These are phyloP conservation scores for Kwoniella shivajii DNA, from an alignment of 1,284 basidiomycete species.

Conservation along the genomic window DNA sequence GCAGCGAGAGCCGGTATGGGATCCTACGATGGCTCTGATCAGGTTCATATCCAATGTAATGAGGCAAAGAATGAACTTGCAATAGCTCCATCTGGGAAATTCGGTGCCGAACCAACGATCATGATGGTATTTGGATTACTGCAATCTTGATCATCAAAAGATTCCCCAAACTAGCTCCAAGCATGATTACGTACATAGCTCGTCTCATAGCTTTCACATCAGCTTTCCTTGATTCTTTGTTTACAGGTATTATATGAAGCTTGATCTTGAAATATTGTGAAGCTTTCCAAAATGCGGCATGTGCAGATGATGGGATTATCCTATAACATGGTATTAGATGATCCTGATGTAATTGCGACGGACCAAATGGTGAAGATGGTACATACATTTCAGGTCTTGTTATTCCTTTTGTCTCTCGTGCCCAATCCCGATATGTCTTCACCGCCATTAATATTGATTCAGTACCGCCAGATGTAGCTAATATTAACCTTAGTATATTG, in stretches of 20 bases:
- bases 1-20: constrained; percentile 78
- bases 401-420: constrained; percentile 77
- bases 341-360: background rate
- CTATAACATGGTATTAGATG: constrained; percentile 56
- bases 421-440: constrained; percentile 95
- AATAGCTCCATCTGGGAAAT: constrained; percentile 87
- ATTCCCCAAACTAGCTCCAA: constrained; percentile 41
- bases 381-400: constrained; percentile 87
- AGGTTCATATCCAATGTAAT: too few relatives aligned
- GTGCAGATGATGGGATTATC: constrained; percentile 80
- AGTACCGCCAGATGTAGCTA: constrained; percentile 87
- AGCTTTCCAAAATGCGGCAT: constrained; percentile 95
- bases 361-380: constrained; percentile 3
- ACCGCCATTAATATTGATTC: constrained; percentile 86
- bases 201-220: constrained; percentile 74
- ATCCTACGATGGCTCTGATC: too few relatives aligned
- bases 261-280: constrained; percentile 90
- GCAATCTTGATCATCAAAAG: background rate
- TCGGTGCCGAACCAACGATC: constrained; percentile 87
- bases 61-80: constrained; percentile 19
- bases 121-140: constrained; percentile 58
- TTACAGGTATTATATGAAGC: constrained; percentile 84
- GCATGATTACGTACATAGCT: too few relatives aligned
- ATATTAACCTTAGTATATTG: background rate
- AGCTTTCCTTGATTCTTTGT: constrained; percentile 76